Percentiles rank a stretch among this genome's conserved stretches.
Evolutionary conservation across 1,284 basidiomycete species (phyloP).

Genomic region (Ceratorhiza oryzae-sativae): DNA sequence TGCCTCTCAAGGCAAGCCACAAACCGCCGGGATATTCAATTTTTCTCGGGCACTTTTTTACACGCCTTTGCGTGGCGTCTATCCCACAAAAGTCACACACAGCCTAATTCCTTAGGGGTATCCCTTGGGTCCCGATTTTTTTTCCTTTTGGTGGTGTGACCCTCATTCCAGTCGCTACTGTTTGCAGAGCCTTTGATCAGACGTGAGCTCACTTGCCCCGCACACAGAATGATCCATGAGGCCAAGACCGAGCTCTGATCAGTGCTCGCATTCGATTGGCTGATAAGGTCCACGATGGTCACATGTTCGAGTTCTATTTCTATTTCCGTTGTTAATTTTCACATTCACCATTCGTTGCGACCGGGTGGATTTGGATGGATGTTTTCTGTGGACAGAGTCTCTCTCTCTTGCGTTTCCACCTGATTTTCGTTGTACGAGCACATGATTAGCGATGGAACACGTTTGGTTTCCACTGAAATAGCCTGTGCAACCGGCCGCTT

Average conservation of each 20-base stretch:
- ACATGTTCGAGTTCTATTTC: neutral
- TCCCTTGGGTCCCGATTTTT: no score
- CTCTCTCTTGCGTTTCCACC: neutral
- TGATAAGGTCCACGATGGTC: neutral
- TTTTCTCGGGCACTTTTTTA: neutral
- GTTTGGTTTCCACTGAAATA: no score
- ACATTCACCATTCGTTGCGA: neutral
- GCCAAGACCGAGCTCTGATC: neutral
- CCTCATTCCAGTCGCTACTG: no score
- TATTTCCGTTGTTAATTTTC: neutral
- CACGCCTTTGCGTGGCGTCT: neutral
- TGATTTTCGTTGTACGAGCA: no score
- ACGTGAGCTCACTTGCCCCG: conserved; percentile 15
- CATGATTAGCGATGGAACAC: no score
- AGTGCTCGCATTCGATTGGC: neutral
- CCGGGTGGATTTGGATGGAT: no score
- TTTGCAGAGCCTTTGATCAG: neutral
- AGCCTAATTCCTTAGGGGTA: neutral
- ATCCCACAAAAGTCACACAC: neutral
- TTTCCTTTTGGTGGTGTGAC: no score
- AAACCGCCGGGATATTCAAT: no score
- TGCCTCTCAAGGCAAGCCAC: no score
- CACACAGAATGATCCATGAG: conserved; percentile 12
- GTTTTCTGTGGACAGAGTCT: no score
- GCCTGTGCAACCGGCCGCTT: no score